These are phyloP conservation scores for Candida nemodendra DNA, from an alignment of 805 yeast species.

Conservation along the genomic window DNA sequence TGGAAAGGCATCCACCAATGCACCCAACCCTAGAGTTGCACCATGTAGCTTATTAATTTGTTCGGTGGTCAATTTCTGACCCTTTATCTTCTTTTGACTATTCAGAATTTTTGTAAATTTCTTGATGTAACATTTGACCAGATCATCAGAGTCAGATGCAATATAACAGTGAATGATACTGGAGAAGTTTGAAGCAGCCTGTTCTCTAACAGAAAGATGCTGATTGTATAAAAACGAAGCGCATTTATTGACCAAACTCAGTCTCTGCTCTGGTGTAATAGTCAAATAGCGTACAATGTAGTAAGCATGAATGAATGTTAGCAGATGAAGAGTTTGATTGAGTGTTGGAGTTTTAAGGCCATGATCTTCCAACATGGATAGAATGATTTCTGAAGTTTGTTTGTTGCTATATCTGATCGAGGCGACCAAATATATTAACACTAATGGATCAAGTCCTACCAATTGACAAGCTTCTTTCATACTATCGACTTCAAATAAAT, in stretches of 20 bases:
- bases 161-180: slow-evolving; percentile 71
- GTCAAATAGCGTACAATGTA: slow-evolving; percentile 66
- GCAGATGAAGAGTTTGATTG: slow-evolving; percentile 63
- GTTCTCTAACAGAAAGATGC: slow-evolving; percentile 72
- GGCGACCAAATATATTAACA: slow-evolving; percentile 45
- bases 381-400: slow-evolving; percentile 42
- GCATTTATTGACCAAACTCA: slow-evolving; percentile 49
- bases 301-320: slow-evolving; percentile 69
- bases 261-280: slow-evolving; percentile 47
- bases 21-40: slow-evolving; percentile 84
- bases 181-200: slow-evolving; percentile 71
- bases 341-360: slow-evolving; percentile 40
- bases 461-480: slow-evolving; percentile 81
- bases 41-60: slow-evolving; percentile 65
- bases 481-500: slow-evolving; percentile 58
- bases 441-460: slow-evolving; percentile 56
- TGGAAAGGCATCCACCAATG: slow-evolving; percentile 85
- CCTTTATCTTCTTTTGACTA: slow-evolving; percentile 28
- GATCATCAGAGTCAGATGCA: slow-evolving; percentile 43
- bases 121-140: slow-evolving; percentile 42
- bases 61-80: slow-evolving; percentile 37
- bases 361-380: slow-evolving; percentile 42
- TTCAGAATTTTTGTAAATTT: slow-evolving; percentile 44
- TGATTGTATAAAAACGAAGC: slow-evolving; percentile 54
- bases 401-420: slow-evolving; percentile 44